Conservation (phyloP, 768 basidiomycete genomes). For the Mycena olivaceomarginata region DNA sequence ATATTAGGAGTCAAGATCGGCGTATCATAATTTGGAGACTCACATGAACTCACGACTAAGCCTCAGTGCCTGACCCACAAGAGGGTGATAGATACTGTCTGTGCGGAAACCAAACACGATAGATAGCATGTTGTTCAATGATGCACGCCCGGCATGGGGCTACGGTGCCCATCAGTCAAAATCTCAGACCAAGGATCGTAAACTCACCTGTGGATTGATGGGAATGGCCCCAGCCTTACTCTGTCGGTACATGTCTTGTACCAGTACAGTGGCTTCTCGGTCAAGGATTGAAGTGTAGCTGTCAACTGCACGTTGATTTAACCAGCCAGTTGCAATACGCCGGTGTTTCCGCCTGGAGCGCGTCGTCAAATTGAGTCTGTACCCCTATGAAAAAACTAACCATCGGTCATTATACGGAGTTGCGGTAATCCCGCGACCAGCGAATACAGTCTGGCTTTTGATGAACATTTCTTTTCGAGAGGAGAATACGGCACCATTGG, state of each 20-base stretch:
- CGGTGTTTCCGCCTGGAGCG: slow-evolving; percentile 21
- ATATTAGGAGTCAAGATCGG: slow-evolving; percentile 9
- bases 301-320: slow-evolving; percentile 21
- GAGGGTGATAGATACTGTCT: slow-evolving; percentile 58
- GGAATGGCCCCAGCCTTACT: slow-evolving; percentile 5
- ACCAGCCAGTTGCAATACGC: slow-evolving; percentile 15
- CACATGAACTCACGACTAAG: slow-evolving; percentile 68
- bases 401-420: slow-evolving; percentile 22
- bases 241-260: slow-evolving; percentile 12
- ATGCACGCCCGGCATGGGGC: slow-evolving; percentile 59
- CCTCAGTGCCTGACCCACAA: slow-evolving; percentile 58
- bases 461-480: slow-evolving; percentile 25
- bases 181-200: background rate
- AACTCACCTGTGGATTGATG: slow-evolving; percentile 21
- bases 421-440: slow-evolving; percentile 13
- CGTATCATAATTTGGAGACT: slow-evolving; percentile 37
- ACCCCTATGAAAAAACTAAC: background rate
- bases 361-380: background rate
- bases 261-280: slow-evolving; percentile 16
- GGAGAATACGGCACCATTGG: slow-evolving; percentile 18
- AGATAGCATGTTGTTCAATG: slow-evolving; percentile 66
- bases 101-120: slow-evolving; percentile 66
- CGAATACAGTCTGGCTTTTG: slow-evolving; percentile 26
- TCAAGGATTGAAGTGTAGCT: slow-evolving; percentile 18
- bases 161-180: background rate